Base-by-base conservation (phyloP, 2,329 filamentous ascomycete genomes). In the Fusarium sp. region DNA sequence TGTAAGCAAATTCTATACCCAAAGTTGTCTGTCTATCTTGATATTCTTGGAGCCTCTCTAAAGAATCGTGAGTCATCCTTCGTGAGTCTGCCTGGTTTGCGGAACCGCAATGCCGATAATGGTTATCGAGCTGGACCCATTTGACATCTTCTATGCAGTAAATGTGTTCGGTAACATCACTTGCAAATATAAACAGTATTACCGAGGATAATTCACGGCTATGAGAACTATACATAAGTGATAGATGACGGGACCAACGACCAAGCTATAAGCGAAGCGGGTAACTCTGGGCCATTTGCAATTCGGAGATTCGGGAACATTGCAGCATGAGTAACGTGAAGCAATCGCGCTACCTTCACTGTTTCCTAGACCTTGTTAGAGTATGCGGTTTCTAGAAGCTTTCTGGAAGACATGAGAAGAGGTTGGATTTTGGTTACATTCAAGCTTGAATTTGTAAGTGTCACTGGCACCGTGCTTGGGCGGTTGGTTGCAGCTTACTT, bases 361-460 rank as follows among this genome's bases (percentile, higher is more conserved):
- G 3, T 11, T 31, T 13, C 22, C n/a, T 7, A n/a, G 38, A 55
- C 22, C 31, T 33, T 13, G n/a, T 15, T 14, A n/a, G 31, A n/a
- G 31, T 18, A 36, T 20, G 38, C n/a, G 6, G 17, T 17, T 65
- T 68, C 54, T 57, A 46, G 65, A 69, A 66, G 49, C 8, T 15
- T 51, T 58, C 56, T 62, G 26, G 61, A 69, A 69, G 55, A 11
- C 17, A 11, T 17, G 31, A 39, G 28, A 45, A 26, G 18, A 50
- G 38, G 50, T 51, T 57, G 17, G 39, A 39, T 34, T 36, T 52
- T 20, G 22, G 38, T 62, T 45, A 17, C 20, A 60, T 46, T 62
- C 45, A 66, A 57, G 54, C 40, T 53, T 69, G 63, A 44, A 58
- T 22, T 17, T 7, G 14, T 13, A 33, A 56, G 18, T 34, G 44